A percentile compares a stretch with the other conserved stretches of the same genome.
phyloP scores from a whole-genome alignment of 2,329 filamentous ascomycete genomes.

The Diaporthe helianthi region DNA sequence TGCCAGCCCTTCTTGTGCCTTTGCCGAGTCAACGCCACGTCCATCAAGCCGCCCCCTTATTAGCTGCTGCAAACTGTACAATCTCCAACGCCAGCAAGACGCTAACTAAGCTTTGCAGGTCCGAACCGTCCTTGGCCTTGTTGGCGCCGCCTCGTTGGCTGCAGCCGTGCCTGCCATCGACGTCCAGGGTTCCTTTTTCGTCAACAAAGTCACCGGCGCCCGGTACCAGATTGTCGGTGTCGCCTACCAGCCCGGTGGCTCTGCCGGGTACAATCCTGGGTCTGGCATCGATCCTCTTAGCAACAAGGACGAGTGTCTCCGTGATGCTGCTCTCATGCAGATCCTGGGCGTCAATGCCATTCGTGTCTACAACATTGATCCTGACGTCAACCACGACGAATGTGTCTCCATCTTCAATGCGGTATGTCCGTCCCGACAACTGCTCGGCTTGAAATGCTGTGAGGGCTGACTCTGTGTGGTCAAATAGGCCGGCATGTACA shows the following conservation, averaged over 20 bases:
- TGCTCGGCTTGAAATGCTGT: background rate
- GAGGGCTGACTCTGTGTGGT: background rate
- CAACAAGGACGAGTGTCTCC: conserved; percentile 62
- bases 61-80: background rate
- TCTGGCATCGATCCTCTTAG: conserved; percentile 66
- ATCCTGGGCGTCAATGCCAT: conserved; percentile 70
- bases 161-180: conserved; percentile 64
- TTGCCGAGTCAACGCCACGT: background rate
- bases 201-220: conserved; percentile 64
- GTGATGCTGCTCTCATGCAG: conserved; percentile 72
- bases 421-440: conserved; percentile 43
- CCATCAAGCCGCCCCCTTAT: background rate
- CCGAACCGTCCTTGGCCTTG: conserved; percentile 14
- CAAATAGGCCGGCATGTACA: conserved; percentile 68
- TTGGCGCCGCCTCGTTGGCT: conserved; percentile 55
- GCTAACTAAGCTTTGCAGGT: conserved; percentile 29
- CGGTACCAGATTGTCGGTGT: conserved; percentile 72
- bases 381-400: conserved; percentile 69
- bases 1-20: background rate
- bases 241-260: conserved; percentile 74
- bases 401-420: conserved; percentile 74
- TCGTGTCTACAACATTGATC: conserved; percentile 73
- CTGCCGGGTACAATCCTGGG: conserved; percentile 64
- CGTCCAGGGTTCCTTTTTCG: conserved; percentile 64
- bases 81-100: background rate